Evolutionary conservation across 2,329 filamentous ascomycete genomes (phyloP), one percentile per base, ranked within the genome.

Genomic region (Monosporascus sp.): DNA sequence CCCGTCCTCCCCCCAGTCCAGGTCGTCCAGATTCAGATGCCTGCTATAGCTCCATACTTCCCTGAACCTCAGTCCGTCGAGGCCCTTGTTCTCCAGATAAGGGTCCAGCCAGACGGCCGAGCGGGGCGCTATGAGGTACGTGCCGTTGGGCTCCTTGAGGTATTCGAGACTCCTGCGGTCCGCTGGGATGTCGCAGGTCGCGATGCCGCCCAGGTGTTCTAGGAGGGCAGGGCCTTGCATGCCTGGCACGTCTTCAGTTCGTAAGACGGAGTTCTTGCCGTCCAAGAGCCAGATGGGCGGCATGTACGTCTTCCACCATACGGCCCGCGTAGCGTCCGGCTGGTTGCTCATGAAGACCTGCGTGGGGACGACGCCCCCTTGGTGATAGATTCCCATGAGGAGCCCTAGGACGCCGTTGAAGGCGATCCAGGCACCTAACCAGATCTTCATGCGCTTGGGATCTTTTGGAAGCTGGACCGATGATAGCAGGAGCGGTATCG

Each of bases 271-370:
- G 59, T 88, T 91, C 69, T 88, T 88, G 51, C 87, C 86, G 59
- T 91, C 87, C 7, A 92, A 75, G 20, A 93, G 78, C 88, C 89
- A 93, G 37, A 87, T 86, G 0, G 89, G 89, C 19, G 89, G 89
- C 66, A 85, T 88, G 66, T 92, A 92, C 1, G 89, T 92, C 68
- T 91, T 92, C 89, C 89, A 93, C 89, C 89, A 93, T 49, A 89
- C 77, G 3, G 86, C 86, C 37, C 86, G 78, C 2, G 84, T 85
- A 8, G 87, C 83, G 58, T 87, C 85, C 5, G 82, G 78, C 59
- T 88, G 85, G 52, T 81, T 81, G 63, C 84, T 87, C 64, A 93
- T 77, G 65, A 89, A 89, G 1, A 88, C 82, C 63, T 93, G 89
- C 7, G 83, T 84, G 0, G 88, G 87, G 1, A 93, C 79, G 26